A percentile compares a stretch with the other conserved stretches of the same genome.
phyloP scores from a whole-genome alignment of 805 yeast genomes.

The Scheffersomyces coipomensis region DNA sequence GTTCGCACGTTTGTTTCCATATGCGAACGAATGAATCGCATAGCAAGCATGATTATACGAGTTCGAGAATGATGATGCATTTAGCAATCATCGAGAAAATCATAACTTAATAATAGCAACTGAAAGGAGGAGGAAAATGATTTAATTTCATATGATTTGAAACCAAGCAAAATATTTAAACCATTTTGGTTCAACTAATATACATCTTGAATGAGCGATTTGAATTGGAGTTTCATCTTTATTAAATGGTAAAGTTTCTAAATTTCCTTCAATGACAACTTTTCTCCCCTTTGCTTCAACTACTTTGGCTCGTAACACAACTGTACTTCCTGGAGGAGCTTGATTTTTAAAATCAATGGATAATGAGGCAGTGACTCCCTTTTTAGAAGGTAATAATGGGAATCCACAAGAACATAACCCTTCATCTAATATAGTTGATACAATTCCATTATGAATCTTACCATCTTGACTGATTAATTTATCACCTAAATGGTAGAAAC shows the following conservation, averaged over 20 bases:
- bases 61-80: no score
- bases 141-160: conserved; percentile 10
- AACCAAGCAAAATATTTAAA: conserved; percentile 63
- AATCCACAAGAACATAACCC: conserved; percentile 85
- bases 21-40: no score
- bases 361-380: conserved; percentile 88
- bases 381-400: conserved; percentile 68
- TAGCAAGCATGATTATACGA: no score
- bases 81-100: no score
- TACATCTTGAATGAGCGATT: conserved; percentile 64
- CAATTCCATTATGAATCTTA: conserved; percentile 76
- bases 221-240: conserved; percentile 25
- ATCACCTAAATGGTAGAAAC: conserved; percentile 71
- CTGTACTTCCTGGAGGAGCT: conserved; percentile 59
- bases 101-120: no score
- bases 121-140: no score
- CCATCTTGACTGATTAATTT: conserved; percentile 67
- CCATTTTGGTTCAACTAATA: conserved; percentile 87
- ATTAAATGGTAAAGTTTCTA: conserved; percentile 48
- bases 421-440: conserved; percentile 81
- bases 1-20: no score
- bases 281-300: conserved; percentile 72
- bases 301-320: conserved; percentile 69
- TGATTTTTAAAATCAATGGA: conserved; percentile 64
- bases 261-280: conserved; percentile 69